These are phyloP conservation scores for Thielaviopsis musarum DNA, from an alignment of 2,329 filamentous ascomycete genomes.

Conservation along the genomic window DNA sequence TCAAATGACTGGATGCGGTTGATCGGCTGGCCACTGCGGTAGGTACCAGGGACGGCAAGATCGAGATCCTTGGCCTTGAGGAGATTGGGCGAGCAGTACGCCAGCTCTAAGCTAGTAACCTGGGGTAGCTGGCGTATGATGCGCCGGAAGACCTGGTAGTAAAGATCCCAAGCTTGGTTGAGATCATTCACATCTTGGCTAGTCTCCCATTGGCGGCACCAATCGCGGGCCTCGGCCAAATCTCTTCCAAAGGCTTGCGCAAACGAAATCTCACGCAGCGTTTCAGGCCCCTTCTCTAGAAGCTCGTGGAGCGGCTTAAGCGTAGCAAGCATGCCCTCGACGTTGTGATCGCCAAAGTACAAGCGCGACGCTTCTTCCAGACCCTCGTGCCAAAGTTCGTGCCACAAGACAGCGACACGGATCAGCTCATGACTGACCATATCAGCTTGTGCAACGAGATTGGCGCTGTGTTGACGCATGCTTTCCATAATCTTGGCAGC, in stretches of 20 bases:
- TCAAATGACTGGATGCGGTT: conserved; percentile 83
- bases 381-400: conserved; percentile 97
- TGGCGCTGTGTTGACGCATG: conserved; percentile 87
- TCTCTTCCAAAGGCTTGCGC: conserved; percentile 94
- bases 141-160: conserved; percentile 95
- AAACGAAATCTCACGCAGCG: conserved; percentile 88
- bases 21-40: conserved; percentile 60
- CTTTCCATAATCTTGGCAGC: conserved; percentile 93
- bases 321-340: conserved; percentile 90
- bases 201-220: conserved; percentile 80
- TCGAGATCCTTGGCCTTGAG: conserved; percentile 74
- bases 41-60: conserved; percentile 89
- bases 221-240: conserved; percentile 84
- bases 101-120: conserved; percentile 78
- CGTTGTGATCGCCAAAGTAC: conserved; percentile 95
- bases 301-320: conserved; percentile 82
- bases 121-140: conserved; percentile 89
- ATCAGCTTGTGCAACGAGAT: conserved; percentile 86
- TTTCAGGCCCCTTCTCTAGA: conserved; percentile 81
- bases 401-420: conserved; percentile 91
- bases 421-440: conserved; percentile 93
- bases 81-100: conserved; percentile 91
- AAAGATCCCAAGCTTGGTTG: conserved; percentile 97
- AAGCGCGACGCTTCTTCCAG: conserved; percentile 90
- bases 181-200: conserved; percentile 87